Percentiles rank a stretch among this genome's conserved stretches.
Conservation (phyloP, 208 protist species). For the Novymonas esmeraldas region DNA sequence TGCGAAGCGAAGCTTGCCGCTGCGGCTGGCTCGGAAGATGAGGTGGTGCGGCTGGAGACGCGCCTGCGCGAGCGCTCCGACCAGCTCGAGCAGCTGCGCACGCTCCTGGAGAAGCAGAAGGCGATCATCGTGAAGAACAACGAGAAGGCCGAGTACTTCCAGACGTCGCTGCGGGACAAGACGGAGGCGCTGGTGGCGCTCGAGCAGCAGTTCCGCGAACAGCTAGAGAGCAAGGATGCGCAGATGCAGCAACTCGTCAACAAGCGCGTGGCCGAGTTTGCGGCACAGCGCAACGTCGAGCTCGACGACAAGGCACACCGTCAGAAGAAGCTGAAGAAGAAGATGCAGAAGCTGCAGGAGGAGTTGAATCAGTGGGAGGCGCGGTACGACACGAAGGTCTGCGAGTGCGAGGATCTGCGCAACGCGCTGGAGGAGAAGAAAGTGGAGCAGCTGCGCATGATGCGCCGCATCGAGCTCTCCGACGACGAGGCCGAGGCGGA, state of each 20-base stretch:
- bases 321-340: conserved; percentile 83
- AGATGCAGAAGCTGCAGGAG: conserved; percentile 77
- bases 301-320: conserved; percentile 45
- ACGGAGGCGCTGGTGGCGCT: conserved; percentile 33
- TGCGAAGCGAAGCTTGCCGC: conserved; percentile 57
- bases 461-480: conserved; percentile 55
- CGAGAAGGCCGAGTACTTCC: conserved; percentile 75
- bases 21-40: conserved; percentile 28
- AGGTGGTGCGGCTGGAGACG: conserved; percentile 45
- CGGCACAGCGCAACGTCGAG: conserved; percentile 51
- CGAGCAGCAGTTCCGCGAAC: conserved; percentile 48
- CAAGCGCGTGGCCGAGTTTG: conserved; percentile 73
- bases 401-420: conserved; percentile 84
- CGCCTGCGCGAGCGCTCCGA: conserved; percentile 69
- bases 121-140: conserved; percentile 85
- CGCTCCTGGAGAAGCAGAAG: conserved; percentile 83
- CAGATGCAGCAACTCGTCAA: conserved; percentile 79
- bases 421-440: conserved; percentile 79
- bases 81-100: conserved; percentile 79
- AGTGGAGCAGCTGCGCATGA: conserved; percentile 62
- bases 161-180: conserved; percentile 61
- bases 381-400: conserved; percentile 83
- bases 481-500: conserved; percentile 62
- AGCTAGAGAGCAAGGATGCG: conserved; percentile 74
- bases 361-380: conserved; percentile 49